Base-by-base conservation (phyloP, 495 filamentous ascomycete species). In the Peziza echinospora region DNA sequence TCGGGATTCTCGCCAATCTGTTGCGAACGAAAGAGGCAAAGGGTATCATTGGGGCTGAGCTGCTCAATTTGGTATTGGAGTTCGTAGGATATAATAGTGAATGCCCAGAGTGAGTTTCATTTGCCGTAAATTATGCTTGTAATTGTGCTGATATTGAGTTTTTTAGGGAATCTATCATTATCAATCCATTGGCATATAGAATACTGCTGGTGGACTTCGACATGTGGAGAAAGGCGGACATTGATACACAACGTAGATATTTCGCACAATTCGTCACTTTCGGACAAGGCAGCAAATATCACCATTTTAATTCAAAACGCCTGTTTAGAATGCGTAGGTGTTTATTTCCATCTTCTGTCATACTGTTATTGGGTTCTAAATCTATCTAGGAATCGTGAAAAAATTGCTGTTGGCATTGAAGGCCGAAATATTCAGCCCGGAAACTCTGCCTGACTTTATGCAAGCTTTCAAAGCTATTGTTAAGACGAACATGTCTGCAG, bases 161-260 rank as follows among this genome's bases (percentile, higher is more conserved):
- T 8, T n/a, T 34, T 19, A 43, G 41, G 21, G 41, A 82, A 37
- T 92, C 84, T 9, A 79, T 94, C 51, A 92, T 97, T 60, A 81
- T 86, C 51, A 97, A 97, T 56, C 85, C 89, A 2, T 67, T 97
- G 26, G 89, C 89, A 3, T 96, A 93, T 62, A 74, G 91, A 41
- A 73, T 93, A 37, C 69, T 97, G 24, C 66, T 97, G 21, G 81
- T 96, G 37, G 89, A 97, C 63, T 75, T 83, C 53, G 87, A 96
- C 52, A 73, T 79, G 28, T 97, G 89, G 89, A 71, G 86, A 53
- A 77, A 74, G 60, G 80, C 80, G 26, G 77, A 77, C 37, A 49
- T 69, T 3, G 63, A 71, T 21, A 79, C 85, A 2, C 82, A 93
- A 52, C 77, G 80, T 49, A 65, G 92, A 16, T 97, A 93, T 61